phyloP scores from a whole-genome alignment of 306 rosid species.

The Rubus parviflorus region DNA sequence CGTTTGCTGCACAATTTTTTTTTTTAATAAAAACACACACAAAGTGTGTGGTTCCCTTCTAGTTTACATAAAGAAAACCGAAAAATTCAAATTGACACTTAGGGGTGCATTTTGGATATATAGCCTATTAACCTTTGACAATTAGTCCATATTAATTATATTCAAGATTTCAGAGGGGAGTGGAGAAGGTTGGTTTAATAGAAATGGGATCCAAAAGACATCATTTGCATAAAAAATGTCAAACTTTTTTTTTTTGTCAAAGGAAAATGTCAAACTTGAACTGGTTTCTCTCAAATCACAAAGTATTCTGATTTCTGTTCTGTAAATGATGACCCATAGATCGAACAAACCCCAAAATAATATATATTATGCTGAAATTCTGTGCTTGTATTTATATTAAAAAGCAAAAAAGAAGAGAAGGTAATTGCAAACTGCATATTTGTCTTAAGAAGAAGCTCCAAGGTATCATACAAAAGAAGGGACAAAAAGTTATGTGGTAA shows the following conservation, averaged over 20 bases:
- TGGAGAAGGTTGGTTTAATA: neutral
- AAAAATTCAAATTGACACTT: too few relatives aligned
- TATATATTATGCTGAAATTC: too few relatives aligned
- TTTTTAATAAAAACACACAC: too few relatives aligned
- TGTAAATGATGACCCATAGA: neutral
- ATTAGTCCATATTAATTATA: neutral
- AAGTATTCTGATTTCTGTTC: neutral
- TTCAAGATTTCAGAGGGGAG: neutral
- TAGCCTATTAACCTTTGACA: neutral
- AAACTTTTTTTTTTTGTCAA: neutral
- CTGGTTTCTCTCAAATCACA: neutral
- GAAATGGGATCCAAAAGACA: neutral
- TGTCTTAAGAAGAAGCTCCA: conserved; percentile 13
- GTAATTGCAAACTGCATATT: neutral
- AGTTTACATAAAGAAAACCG: too few relatives aligned
- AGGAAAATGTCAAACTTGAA: neutral
- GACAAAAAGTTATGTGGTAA: conserved; percentile 9
- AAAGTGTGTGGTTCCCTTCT: too few relatives aligned
- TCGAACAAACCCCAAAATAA: neutral
- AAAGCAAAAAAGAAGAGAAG: neutral
- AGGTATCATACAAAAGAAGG: neutral
- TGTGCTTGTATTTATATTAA: neutral
- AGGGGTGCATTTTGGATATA: too few relatives aligned
- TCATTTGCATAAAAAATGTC: too few relatives aligned
- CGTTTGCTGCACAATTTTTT: too few relatives aligned